Base-by-base conservation (phyloP, 805 yeast species). In the Candida taoyuanica region DNA sequence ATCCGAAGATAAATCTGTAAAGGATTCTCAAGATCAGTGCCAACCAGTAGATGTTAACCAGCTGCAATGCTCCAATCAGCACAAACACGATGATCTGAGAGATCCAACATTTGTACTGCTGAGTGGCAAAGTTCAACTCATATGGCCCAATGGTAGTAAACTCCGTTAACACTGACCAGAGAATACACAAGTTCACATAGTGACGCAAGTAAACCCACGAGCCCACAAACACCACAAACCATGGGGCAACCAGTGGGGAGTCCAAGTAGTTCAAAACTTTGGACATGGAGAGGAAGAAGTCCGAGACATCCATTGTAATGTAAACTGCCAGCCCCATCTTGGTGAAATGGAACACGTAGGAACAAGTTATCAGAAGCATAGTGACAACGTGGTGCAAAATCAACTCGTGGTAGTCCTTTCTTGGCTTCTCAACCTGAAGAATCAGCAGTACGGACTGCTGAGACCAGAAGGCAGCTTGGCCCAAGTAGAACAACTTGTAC, bases 381-480 rank as follows among this genome's bases (percentile, higher is more conserved):
- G 99, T 93, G 47, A 93, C 79, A 46, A 93, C 74, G 60, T 93
- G 99, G 63, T 93, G 99, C 62, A 86, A 79, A 28, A 91, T 85
- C 44, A 93, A 73, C 63, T 93, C 98, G 52, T 79, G 68, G 64
- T 80, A 89, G 61, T 93, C 99, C 63, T 88, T 89, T 62, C 99
- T 76, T 41, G 96, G 98, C 60, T 86, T 86, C 63, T 93, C 99
- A 44, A 93, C 71, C 61, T 84, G 95, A 47, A 93, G 70, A 32
- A 78, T 65, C 47, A 93, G 69, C 23, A 93, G 84, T 29, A 85
- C 78, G 1, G 94, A 81, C 65, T 93, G 98, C 67, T 93, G 99
- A 17, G 88, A 79, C 99, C 99, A 93, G 63, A 87, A 93, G 5
- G 97, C 84, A 5, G 98, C 97, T 66, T 93, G 98, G 29, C 85